Evolutionary conservation across 2,329 filamentous ascomycete genomes (phyloP), one percentile per base, ranked within the genome.

Genomic region (Penicillium hesseltinei): DNA sequence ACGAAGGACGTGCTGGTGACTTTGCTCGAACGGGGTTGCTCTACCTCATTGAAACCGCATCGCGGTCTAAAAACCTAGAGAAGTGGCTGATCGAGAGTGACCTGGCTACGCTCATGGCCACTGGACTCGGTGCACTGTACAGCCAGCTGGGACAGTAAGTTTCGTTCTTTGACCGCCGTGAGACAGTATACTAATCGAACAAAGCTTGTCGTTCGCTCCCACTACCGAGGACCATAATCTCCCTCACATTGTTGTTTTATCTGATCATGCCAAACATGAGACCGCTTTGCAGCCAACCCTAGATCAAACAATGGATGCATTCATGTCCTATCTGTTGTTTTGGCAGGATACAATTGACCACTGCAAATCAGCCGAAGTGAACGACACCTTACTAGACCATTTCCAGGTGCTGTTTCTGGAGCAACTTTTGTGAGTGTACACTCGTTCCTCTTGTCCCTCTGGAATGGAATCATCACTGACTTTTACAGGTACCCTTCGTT

Each of bases 311-410:
- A 84, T 97, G 69, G 88, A 93, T 54, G 96, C 92, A 0, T 99
- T 99, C 69, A 81, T 99, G 42, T 96, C 94, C 0, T 95, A 97
- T 71, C 82, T 99, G 48, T 81, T 95, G 6, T 99, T 99, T 71
- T 99, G 94, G 94, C 94, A 99, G 76, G 94, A 99, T 73, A 92
- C 97, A 35, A 80, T 99, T 59, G 94, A 97, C 72, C 93, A 97
- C 75, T 99, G 94, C 77, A 87, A 88, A 67, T 97, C 93, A 4
- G 81, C 87, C 1, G 93, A 97, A 71, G 91, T 99, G 65, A 94
- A 93, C 72, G 91, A 91, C 64, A 97, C 92, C 0, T 80, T 99
- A 50, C 82, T 99, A 33, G 94, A 99, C 72, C 94, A 99, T 75
- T 99, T 99, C 70, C 92, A 97, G 72, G 89, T 97, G 65, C 86